Conservation (phyloP, 1,284 basidiomycete genomes). For the Sphaerobolus stellatus region DNA sequence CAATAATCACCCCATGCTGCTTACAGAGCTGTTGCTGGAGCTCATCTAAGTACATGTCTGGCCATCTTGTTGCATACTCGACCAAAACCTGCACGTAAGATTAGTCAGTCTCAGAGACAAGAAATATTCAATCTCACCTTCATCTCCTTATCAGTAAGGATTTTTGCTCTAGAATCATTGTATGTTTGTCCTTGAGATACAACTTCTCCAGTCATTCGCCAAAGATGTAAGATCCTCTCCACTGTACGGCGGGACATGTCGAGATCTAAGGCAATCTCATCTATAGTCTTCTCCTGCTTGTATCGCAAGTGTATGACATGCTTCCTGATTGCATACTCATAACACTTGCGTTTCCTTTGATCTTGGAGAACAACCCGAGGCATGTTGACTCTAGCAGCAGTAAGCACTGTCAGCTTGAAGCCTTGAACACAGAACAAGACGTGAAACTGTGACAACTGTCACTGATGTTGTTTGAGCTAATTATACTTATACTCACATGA, state of each 20-base stretch:
- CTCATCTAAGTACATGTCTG: conserved; percentile 1
- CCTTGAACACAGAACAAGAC: no score
- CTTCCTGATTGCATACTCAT: no score
- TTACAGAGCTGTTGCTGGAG: not conserved
- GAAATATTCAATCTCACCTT: not conserved
- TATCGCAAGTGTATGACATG: not conserved
- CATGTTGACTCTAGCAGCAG: no score
- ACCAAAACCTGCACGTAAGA: no score
- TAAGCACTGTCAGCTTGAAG: no score
- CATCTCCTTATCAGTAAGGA: not conserved
- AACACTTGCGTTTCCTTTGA: no score
- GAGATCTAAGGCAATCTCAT: not conserved
- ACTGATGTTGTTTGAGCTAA: no score
- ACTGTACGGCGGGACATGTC: not conserved
- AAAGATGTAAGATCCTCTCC: not conserved
- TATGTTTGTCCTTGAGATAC: not conserved
- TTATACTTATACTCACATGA: no score
- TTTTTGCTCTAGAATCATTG: not conserved
- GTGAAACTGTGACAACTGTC: no score
- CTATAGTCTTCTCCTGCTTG: not conserved
- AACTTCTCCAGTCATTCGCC: not conserved
- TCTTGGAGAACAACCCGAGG: no score
- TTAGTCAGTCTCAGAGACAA: no score
- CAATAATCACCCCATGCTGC: not conserved
- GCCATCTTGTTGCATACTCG: no score